Evolutionary conservation across 495 filamentous ascomycete species (phyloP), one percentile per base, ranked within the genome.

Genomic region (Extremus antarcticus): DNA sequence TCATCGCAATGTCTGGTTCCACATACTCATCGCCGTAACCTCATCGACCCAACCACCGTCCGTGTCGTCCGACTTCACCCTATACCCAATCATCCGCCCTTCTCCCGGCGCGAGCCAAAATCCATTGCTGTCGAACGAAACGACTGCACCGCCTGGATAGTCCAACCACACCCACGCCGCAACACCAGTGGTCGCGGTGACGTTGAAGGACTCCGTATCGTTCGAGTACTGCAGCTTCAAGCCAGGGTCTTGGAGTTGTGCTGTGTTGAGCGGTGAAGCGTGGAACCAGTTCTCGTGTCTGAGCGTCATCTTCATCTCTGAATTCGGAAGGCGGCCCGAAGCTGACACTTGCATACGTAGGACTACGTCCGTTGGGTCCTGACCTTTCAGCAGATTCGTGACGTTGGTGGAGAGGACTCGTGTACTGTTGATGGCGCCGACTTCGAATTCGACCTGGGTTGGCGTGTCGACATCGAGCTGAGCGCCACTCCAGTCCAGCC

Each of bases 151-250:
- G 7, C 74, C 70, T 0, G 77, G 77, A 49, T 83, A 73, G 54
- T 80, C 79, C 1, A 87, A 68, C 83, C 83, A 87, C 2, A 82
- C 83, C 71, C 82, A 86, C 11, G 82, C 72, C 0, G 83, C 81
- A 0, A 82, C 72, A 0, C 77, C 82, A 23, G 59, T 73, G 35
- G 71, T 76, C 0, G 83, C 81, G 46, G 76, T 68, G 0, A 86
- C 75, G 0, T 75, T 77, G 58, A 86, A 85, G 7, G 66, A 70
- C 7, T 64, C 59, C 0, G 63, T 65, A 0, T 41, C 17, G 0
- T 53, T 57, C 50, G 75, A 64, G 51, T 76, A 74, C 2, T 64
- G 65, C 1, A 85, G 58, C 2, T 61, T 63, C 0, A 86, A 51
- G 0, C 74, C 70, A 0, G 83, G 83, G 57, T 86, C 78, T 1